Conservation (phyloP, 129 eudicot species). For the Centella asiatica region DNA sequence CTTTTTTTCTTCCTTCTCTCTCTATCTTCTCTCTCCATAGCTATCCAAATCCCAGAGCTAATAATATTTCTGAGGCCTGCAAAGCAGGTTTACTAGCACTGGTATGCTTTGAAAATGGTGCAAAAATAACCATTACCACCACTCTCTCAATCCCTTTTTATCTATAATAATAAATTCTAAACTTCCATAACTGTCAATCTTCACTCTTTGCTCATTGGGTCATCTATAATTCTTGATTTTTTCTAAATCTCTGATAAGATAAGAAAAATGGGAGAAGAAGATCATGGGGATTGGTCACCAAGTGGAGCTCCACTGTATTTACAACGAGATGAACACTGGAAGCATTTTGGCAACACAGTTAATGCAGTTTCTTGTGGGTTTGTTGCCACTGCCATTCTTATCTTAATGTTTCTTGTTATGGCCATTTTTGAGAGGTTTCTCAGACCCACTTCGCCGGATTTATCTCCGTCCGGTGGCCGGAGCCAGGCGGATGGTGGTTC, state of each 20-base stretch:
- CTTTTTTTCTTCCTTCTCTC: background rate
- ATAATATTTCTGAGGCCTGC: background rate
- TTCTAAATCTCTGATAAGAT: background rate
- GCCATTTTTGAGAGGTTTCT: slow-evolving; percentile 71
- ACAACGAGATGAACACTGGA: slow-evolving; percentile 34
- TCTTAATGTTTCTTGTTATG: slow-evolving; percentile 65
- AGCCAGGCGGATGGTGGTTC: slow-evolving; percentile 19
- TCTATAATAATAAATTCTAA: background rate
- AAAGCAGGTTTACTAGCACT: background rate
- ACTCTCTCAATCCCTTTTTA: background rate
- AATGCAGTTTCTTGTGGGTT: slow-evolving; percentile 71
- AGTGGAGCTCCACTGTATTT: slow-evolving; percentile 15
- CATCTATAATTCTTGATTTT: background rate
- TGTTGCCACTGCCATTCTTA: slow-evolving; percentile 64
- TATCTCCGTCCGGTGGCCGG: slow-evolving; percentile 13
- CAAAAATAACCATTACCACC: background rate
- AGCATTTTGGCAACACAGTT: slow-evolving; percentile 51
- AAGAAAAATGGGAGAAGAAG: slow-evolving; percentile 14
- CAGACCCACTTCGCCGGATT: slow-evolving; percentile 37
- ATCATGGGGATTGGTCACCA: slow-evolving; percentile 14
- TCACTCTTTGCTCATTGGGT: background rate
- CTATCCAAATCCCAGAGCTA: slow-evolving; percentile 10
- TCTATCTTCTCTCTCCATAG: background rate
- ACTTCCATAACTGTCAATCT: slow-evolving; percentile 7
- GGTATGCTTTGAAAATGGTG: background rate